Base-by-base conservation (phyloP, 1,284 basidiomycete species). In the Bondarzewia mesenterica region DNA sequence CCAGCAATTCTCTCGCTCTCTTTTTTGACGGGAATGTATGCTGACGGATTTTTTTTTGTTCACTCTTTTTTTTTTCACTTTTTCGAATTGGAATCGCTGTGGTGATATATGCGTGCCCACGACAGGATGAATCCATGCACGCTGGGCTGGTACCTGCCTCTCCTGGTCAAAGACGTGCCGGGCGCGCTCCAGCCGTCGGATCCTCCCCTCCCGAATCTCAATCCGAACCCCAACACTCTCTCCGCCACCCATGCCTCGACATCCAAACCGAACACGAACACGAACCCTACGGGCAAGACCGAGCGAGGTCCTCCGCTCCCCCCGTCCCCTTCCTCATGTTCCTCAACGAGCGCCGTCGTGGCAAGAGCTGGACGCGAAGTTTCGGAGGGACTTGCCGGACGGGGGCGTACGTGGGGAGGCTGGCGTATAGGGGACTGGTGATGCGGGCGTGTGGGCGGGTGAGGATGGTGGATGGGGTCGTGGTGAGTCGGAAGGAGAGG, bases 91-190 rank as follows among this genome's bases (percentile, higher is more conserved):
- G n/a, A 10, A 32, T 32, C n/a, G n/a, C n/a, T n/a, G n/a, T n/a
- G n/a, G n/a, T n/a, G n/a, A n/a, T n/a, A n/a, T n/a, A n/a, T n/a
- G n/a, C n/a, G n/a, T n/a, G 32, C n/a, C n/a, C 32, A 35, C n/a
- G 8, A 46, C 63, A 87, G 86, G 71, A 94, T 94, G 90, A 96
- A 97, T 63, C 93, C 93, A 45, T 89, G 87, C 54, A 95, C 92
- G 22, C 77, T 94, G n/a, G 87, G 88, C 5, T 94, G 91, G 83
- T 96, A 96, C 66, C 74, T 95, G 21, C 92, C 93, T 18, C 70
- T 95, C 54, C 72, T 93, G 46, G 78, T 89, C 47, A 74, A 73
- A 56, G 82, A 83, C 59, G 69, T 75, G 49, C 79, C 81, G 59
- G 82, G 80, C 12, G 83, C 80, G 53, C 62, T 82, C 59, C 80